Evolutionary conservation across 2,329 filamentous ascomycete genomes (phyloP), one percentile per base, ranked within the genome.

Genomic region (Exophiala aquamarina): DNA sequence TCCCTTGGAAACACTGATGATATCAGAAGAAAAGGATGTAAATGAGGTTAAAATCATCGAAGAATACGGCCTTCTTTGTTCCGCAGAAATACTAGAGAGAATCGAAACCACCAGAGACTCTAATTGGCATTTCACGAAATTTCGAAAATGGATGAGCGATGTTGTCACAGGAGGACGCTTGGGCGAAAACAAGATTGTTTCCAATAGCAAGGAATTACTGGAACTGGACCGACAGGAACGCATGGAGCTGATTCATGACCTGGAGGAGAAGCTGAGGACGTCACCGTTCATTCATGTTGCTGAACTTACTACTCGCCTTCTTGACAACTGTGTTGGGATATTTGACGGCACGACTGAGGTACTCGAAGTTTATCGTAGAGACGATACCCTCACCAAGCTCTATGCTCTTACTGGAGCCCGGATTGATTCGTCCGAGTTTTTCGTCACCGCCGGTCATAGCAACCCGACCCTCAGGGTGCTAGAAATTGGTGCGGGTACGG

Each of bases 401-500:
- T 32, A 39, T 40, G 36, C 11, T 21, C 11, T 40, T 11, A 45
- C 23, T 2, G 31, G 29, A n/a, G 21, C 18, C 28, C 31, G 29
- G 7, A 44, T 33, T 33, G 32, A 34, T n/a, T n/a, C 21, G 14
- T 10, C 18, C 1, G 32, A 32, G n/a, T 42, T 26, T 23, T 38
- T 34, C 55, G 57, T 26, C 23, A 6, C 23, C 23, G 6, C 11
- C 6, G 23, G 23, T 6, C 23, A 26, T 26, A 26, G 6, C 23
- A 57, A 58, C 20, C 60, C 58, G 8, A 39, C 46, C 3, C 43
- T 54, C 3, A 43, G 43, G 6, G 35, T 59, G 29, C 44, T 60
- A 3, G 58, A 60, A 33, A 56, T 67, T 2, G 63, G 64, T 1
- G 62, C 55, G 2, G 64, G 64, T 5, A 66, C 63, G 3, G 64